Evolutionary conservation across 2,329 filamentous ascomycete species (phyloP).

Genomic region (Trichoderma sp.): DNA sequence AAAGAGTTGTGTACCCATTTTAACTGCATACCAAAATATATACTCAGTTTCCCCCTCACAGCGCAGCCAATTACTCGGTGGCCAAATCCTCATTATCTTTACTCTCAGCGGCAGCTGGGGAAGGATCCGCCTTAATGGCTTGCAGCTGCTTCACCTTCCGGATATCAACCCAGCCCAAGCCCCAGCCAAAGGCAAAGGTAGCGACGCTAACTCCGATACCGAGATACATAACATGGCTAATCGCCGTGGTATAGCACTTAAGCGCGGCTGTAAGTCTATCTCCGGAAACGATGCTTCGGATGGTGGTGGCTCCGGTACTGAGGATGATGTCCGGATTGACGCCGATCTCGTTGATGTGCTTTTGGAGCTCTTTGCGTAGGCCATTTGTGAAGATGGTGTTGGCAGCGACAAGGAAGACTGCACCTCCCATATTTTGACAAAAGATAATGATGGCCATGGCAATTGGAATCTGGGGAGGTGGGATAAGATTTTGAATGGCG

Average conservation of each 20-base stretch:
- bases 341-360: not conserved
- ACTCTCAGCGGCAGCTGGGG: not conserved
- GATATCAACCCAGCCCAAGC: not conserved
- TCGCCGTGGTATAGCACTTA: not conserved
- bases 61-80: not conserved
- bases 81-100: not conserved
- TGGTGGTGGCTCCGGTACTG: not conserved
- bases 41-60: not conserved
- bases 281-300: not conserved
- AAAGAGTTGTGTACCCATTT: not conserved
- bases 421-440: slow-evolving; percentile 44
- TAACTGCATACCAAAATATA: not conserved
- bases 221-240: not conserved
- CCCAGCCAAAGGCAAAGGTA: not conserved
- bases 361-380: not conserved
- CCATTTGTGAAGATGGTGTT: not conserved
- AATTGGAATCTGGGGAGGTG: slow-evolving; percentile 44
- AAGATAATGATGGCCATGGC: slow-evolving; percentile 51
- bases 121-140: not conserved
- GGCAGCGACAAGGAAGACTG: slow-evolving; percentile 47
- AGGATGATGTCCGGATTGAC: not conserved
- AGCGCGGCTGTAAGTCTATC: not conserved
- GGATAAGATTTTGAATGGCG: slow-evolving; percentile 43
- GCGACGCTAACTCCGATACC: not conserved
- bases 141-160: not conserved